phyloP scores from a whole-genome alignment of 306 rosid genomes.

The Lagenaria siceraria region DNA sequence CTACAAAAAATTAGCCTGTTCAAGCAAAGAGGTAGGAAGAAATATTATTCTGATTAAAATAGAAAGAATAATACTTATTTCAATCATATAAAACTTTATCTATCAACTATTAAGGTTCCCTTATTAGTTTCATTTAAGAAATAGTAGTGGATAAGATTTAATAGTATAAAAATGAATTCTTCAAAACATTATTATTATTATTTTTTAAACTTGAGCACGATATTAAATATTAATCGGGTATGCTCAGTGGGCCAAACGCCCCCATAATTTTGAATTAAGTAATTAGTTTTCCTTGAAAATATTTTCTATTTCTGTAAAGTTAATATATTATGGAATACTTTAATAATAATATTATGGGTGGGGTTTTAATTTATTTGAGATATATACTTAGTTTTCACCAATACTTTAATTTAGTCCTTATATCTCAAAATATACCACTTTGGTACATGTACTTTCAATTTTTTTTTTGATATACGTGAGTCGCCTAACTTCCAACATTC shows the following conservation, averaged over 20 bases:
- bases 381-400: neutral
- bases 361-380: neutral
- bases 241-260: too few species aligned
- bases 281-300: neutral
- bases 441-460: too few species aligned
- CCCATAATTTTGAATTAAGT: neutral
- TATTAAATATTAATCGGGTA: neutral
- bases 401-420: neutral
- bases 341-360: neutral
- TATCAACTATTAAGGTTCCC: neutral
- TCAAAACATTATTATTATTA: neutral
- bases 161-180: neutral
- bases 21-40: neutral
- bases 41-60: neutral
- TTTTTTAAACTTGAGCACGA: too few species aligned
- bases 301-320: neutral
- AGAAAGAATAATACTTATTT: neutral
- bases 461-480: too few species aligned
- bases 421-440: too few species aligned
- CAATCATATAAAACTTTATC: neutral
- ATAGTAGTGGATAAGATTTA: neutral
- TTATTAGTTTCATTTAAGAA: neutral
- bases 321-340: neutral
- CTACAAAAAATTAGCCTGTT: neutral
- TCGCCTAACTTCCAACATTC: too few species aligned